Base-by-base conservation (phyloP, 306 rosid genomes). In the Vachellia pachyceras region DNA sequence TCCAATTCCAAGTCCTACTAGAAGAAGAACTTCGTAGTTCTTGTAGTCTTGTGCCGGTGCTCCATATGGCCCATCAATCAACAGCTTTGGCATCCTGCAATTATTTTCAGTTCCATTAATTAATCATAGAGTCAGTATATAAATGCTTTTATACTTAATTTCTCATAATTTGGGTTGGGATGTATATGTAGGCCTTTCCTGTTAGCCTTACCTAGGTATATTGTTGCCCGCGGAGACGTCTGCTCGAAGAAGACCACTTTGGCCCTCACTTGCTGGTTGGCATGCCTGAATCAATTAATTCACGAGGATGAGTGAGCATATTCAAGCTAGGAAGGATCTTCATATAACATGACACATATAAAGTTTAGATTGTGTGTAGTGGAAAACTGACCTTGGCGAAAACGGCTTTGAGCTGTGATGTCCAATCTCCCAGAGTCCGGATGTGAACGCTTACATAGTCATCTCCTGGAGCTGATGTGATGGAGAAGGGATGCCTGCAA, bases 21-120 rank as follows among this genome's bases (percentile, higher is more conserved):
- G 94, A 67, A 94, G 96, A 20, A 94, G 84, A 5, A 94, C 97
- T 39, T 92, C 97, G 17, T 94, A 94, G n/a, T 86, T 77, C 50
- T 92, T 91, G 88, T 94, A 94, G 82, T 92, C 97, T 69, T 94
- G 98, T 44, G 98, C 97, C 29, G 97, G 97, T 5, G 98, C 97
- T 79, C 98, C 98, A 1, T 94, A 92, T 0, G 98, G 93, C 42
- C 98, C 98, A 60, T 94, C 98, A 15, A 94, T 84, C 50, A 72
- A 18, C 17, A 94, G 81, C 76, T 73, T 92, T 49, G 98, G 98
- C 89, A 94, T 89, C 84, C 98, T 93, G 79, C 75, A 80, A 63
- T 37, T 74, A 10, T 23, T n/a, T 63, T 39, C 10, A 36, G 18
- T 25, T 71, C 33, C 58, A 54, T 3, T 20, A 10, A 46, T 75